These are phyloP conservation scores for Physcomitrium patens DNA, from an alignment of 225 moss, liverwort and hornwort genomes.

Conservation along the genomic window DNA sequence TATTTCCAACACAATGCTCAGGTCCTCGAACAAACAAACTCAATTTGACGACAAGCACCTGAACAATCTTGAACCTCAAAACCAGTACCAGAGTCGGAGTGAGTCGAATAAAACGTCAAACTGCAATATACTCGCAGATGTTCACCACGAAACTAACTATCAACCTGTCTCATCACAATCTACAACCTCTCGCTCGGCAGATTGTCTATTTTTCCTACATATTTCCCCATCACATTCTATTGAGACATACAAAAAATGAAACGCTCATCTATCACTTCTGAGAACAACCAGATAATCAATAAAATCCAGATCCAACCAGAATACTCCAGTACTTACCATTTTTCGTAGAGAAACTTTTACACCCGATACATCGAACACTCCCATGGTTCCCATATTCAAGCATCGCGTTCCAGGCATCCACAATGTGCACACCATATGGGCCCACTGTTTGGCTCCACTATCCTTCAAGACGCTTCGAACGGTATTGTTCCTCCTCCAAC, in stretches of 20 bases:
- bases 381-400: constrained; percentile 91
- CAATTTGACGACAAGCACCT: background rate
- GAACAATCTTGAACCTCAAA: too few species aligned
- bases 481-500: constrained; percentile 66
- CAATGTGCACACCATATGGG: constrained; percentile 96
- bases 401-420: constrained; percentile 99
- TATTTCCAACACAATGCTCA: background rate
- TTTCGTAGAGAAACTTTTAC: constrained; percentile 72
- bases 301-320: constrained; percentile 7
- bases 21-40: constrained; percentile 6
- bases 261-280: too few species aligned
- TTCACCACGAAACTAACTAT: too few species aligned
- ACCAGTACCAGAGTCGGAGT: too few species aligned
- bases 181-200: too few species aligned
- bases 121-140: too few species aligned
- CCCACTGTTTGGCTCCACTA: constrained; percentile 76
- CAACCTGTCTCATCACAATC: too few species aligned
- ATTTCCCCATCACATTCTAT: too few species aligned
- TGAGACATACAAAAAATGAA: too few species aligned
- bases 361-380: constrained; percentile 86
- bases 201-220: too few species aligned
- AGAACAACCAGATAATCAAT: background rate
- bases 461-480: constrained; percentile 60
- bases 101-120: too few species aligned
- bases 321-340: constrained; percentile 52